Evolutionary conservation across 768 basidiomycete species (phyloP).

Genomic region (Hypholoma sublateritium): DNA sequence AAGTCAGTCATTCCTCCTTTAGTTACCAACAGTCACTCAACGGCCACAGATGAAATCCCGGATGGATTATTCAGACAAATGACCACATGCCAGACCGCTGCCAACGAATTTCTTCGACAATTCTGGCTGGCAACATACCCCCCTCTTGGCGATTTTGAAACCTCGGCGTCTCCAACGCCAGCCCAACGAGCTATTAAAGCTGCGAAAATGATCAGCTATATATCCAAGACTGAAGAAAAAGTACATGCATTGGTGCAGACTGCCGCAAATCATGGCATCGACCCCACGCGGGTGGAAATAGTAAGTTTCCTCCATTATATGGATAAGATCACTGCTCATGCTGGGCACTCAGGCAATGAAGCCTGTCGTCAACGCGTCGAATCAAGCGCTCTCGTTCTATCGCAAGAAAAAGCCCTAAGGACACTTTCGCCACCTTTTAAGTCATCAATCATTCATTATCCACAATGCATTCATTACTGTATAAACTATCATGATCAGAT

Average conservation of each 20-base stretch:
- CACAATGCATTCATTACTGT: constrained; percentile 8
- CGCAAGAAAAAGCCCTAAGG: constrained; percentile 36
- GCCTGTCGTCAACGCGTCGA: constrained; percentile 70
- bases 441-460: constrained; percentile 7
- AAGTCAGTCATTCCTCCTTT: constrained; percentile 41
- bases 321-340: background rate
- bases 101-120: constrained; percentile 95
- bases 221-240: constrained; percentile 79
- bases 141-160: constrained; percentile 55
- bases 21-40: constrained; percentile 4
- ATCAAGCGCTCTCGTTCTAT: constrained; percentile 68
- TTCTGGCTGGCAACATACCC: constrained; percentile 92
- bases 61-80: constrained; percentile 78
- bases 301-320: constrained; percentile 39
- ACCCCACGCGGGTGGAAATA: constrained; percentile 58
- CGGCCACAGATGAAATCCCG: constrained; percentile 70
- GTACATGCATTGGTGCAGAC: constrained; percentile 71
- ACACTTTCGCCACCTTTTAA: background rate
- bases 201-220: constrained; percentile 84
- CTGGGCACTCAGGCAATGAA: constrained; percentile 61
- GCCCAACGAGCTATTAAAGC: constrained; percentile 77
- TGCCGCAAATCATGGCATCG: constrained; percentile 62
- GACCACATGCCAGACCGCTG: constrained; percentile 87
- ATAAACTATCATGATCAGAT: constrained; percentile 11
- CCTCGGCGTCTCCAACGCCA: constrained; percentile 49